These are phyloP conservation scores for Paramyrothecium roridum DNA, from an alignment of 2,329 filamentous ascomycete genomes.

Conservation along the genomic window DNA sequence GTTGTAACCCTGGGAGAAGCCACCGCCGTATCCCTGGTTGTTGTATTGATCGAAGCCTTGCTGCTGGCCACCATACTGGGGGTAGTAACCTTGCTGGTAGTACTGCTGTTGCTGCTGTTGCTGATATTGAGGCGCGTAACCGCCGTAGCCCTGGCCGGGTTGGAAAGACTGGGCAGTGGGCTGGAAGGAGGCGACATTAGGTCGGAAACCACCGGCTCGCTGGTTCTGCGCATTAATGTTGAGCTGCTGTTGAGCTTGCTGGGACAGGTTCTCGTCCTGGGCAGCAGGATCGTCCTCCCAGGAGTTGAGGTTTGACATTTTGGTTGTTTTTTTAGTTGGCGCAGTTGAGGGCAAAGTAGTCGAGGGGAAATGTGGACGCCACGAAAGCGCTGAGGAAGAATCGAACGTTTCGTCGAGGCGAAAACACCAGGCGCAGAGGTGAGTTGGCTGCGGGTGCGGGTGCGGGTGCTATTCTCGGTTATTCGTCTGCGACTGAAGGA, in stretches of 20 bases:
- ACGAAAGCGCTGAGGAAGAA: background rate
- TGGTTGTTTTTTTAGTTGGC: constrained; percentile 18
- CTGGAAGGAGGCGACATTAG: constrained; percentile 63
- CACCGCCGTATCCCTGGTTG: constrained; percentile 50
- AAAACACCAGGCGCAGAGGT: background rate
- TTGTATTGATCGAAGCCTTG: constrained; percentile 45
- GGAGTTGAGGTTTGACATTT: constrained; percentile 87
- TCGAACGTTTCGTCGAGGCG: background rate
- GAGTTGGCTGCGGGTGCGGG: too few relatives aligned
- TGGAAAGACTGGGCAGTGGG: constrained; percentile 70
- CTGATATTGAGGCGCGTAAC: constrained; percentile 56
- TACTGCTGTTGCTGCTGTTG: constrained; percentile 48
- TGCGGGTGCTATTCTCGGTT: too few relatives aligned
- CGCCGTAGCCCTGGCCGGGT: constrained; percentile 66
- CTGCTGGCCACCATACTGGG: constrained; percentile 38
- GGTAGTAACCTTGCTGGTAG: constrained; percentile 59
- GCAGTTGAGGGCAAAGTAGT: constrained; percentile 8
- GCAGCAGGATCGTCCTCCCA: constrained; percentile 87
- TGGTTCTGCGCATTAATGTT: constrained; percentile 61
- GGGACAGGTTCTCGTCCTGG: constrained; percentile 75
- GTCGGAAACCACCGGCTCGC: constrained; percentile 45
- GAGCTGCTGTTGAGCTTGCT: constrained; percentile 72
- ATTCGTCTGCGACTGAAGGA: background rate
- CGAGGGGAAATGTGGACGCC: background rate
- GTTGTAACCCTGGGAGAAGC: constrained; percentile 48